Base-by-base conservation (phyloP, 208 protist genomes). In the Leishmania aethiopica region DNA sequence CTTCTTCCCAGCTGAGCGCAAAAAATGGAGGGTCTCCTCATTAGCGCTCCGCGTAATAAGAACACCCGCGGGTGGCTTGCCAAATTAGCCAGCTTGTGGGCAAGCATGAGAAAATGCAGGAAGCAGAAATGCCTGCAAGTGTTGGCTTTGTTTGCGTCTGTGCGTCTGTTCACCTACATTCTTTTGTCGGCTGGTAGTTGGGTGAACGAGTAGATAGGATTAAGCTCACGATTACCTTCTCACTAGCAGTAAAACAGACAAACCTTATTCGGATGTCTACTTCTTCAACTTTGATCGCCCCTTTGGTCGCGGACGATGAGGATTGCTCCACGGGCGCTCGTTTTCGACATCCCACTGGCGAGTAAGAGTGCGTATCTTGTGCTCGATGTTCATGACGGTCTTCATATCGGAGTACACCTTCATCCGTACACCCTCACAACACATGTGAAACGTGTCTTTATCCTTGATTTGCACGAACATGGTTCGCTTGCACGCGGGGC, bases 201-300 rank as follows among this genome's bases (percentile, higher is more conserved):
- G 45, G 42, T 37, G 7, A 3, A 17, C 45, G 69, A 8, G 45
- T 11, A 11, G 25, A 51, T 7, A 35, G 15, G 2, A 17, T 22
- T 6, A 53, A n/a, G 3, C 45, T 49, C 73, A 8, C 15, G 32
- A 64, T 45, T 45, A 47, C 35, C 11, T 22, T 64, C 28, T 64
- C 49, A 40, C 28, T 62, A 67, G 49, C 51, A 79, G 66, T 32
- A 87, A 74, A 40, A 47, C 42, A 28, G 49, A 86, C n/a, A 22
- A 28, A 13, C 28, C 35, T 28, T 55, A 32, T 22, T 35, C 42
- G 3, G 11, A 7, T 17, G 49, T 75, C 88, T 89, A 88, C 85
- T 97, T 97, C 81, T 95, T 97, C 69, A 96, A 79, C 85, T 97
- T 97, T 15, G 94, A 97, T 32, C 94, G 85, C 25, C 94, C 94